Evolutionary conservation across 164 flowering plant species (phyloP), one percentile per base, ranked within the genome.

Genomic region (Platanus orientalis): DNA sequence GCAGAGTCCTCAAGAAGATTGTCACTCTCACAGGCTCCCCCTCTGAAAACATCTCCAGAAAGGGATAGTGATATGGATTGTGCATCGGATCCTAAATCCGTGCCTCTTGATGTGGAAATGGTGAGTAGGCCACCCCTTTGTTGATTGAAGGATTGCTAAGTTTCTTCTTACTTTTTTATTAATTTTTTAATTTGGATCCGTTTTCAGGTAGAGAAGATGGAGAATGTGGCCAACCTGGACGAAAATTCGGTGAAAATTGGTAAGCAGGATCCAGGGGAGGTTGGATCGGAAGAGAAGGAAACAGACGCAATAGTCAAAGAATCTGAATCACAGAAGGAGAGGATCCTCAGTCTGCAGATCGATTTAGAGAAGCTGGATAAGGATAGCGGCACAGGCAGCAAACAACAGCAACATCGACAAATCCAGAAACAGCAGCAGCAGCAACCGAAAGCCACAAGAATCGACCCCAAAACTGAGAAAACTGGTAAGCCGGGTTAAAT

Each of bases 41-140:
- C 90, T 36, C 54, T 23, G 36, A 85, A 78, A 78, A 78, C 89
- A 11, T 86, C 94, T 26, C 88, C 90, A 1, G 92, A 84, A 61
- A 81, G 85, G 64, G 92, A 84, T 26, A 76, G 78, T 51, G 70
- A 62, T 39, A 52, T 64, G 1, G 76, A 77, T 74, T 72, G 72
- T 42, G 61, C 13, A 58, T 24, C 61, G 25, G 84, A 78, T 71
- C 75, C 76, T 7, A 80, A 83, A 54, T 60, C 83, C 65, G 27
- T 53, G 61, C 73, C 50, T 51, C 66, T 69, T 5, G 80, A 81
- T 47, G 67, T 64, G 34, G 79, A 80, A 66, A 66, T 71, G 78
- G 89, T 85, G 63, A 75, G 83, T 79, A 58, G 63, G 64, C 61
- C 62, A 49, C 57, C 49, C 49, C 49, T 45, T 17, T 16, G 49